Percentiles rank a stretch among this genome's conserved stretches.
Evolutionary conservation across 805 yeast genomes (phyloP).

Genomic region (Pichia insulana): DNA sequence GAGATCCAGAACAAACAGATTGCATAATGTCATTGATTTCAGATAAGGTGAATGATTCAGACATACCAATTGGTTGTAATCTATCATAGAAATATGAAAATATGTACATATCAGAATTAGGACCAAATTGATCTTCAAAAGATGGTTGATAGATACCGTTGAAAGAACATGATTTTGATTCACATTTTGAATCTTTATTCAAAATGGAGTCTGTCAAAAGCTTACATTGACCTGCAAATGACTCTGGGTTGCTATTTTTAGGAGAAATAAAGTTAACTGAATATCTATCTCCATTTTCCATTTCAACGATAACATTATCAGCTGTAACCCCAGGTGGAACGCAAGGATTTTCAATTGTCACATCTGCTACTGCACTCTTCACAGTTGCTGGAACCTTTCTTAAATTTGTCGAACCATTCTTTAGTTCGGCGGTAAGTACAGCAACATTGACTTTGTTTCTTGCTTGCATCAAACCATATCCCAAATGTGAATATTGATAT

Average conservation of each 20-base stretch:
- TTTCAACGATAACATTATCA: conserved; percentile 51
- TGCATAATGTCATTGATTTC: conserved; percentile 78
- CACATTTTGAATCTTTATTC: conserved; percentile 76
- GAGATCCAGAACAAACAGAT: conserved; percentile 78
- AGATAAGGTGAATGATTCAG: conserved; percentile 72
- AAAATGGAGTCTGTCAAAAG: conserved; percentile 71
- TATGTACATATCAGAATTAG: conserved; percentile 69
- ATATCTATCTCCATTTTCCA: conserved; percentile 30
- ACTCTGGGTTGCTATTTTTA: conserved; percentile 18
- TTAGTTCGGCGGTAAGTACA: conserved; percentile 35
- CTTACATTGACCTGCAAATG: conserved; percentile 83
- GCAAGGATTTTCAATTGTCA: conserved; percentile 69
- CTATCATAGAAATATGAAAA: conserved; percentile 95
- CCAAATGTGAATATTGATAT: conserved; percentile 92
- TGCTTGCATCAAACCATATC: conserved; percentile 94
- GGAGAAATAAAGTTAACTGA: conserved; percentile 29
- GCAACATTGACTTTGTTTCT: conserved; percentile 68
- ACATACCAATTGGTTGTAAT: conserved; percentile 92
- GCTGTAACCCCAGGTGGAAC: conserved; percentile 68
- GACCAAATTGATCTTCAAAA: conserved; percentile 64
- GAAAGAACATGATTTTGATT: conserved; percentile 79
- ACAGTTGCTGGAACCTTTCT: conserved; percentile 26
- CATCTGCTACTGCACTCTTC: conserved; percentile 33
- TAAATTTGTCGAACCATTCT: conserved; percentile 22
- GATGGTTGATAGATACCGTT: conserved; percentile 98